Evolutionary conservation across 306 rosid genomes (phyloP).

Genomic region (Hippophae tibetana): DNA sequence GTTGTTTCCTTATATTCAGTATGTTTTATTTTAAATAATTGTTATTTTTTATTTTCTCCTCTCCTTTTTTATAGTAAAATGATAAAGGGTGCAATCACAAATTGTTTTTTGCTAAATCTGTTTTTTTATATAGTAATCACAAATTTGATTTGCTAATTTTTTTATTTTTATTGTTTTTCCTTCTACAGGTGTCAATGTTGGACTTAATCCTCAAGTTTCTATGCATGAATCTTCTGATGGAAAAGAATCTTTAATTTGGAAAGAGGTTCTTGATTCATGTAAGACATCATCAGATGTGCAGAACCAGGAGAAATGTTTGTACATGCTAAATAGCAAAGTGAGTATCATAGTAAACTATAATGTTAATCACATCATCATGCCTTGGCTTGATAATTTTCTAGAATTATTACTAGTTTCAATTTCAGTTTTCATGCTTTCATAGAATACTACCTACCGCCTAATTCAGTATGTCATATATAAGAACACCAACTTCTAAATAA

Average conservation of each 20-base stretch:
- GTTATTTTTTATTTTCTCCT: background rate
- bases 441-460: no score
- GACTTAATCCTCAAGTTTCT: conserved; percentile 21
- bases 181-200: conserved; percentile 31
- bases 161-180: background rate
- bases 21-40: background rate
- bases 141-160: conserved; percentile 20
- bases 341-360: conserved; percentile 27
- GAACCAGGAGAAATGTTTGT: conserved; percentile 27
- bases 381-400: no score
- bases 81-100: conserved; percentile 1
- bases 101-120: conserved; percentile 14
- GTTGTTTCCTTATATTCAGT: background rate
- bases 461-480: no score
- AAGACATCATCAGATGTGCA: conserved; percentile 23
- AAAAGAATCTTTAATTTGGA: conserved; percentile 46
- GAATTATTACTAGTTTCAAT: no score
- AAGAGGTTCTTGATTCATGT: conserved; percentile 35
- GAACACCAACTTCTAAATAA: no score
- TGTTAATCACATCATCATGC: no score
- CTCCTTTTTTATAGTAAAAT: background rate
- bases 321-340: conserved; percentile 41
- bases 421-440: no score
- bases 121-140: background rate
- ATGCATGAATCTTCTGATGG: conserved; percentile 27